phyloP scores from a whole-genome alignment of 768 basidiomycete species.

The Xerocomellus dryophilus region DNA sequence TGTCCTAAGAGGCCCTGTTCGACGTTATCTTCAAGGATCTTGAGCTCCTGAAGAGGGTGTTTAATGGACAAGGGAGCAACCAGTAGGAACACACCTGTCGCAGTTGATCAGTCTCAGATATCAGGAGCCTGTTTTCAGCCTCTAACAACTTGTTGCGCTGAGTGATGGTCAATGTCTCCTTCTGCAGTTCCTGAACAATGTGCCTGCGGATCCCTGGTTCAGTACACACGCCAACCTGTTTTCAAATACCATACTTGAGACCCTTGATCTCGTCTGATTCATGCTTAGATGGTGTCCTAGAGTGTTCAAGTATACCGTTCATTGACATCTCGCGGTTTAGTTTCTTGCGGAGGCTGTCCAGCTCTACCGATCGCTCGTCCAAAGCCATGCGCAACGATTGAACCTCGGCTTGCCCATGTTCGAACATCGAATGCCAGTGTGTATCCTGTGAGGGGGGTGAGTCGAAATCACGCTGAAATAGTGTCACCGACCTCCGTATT shows the following conservation, averaged over 20 bases:
- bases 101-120: constrained; percentile 57
- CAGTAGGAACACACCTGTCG: constrained; percentile 52
- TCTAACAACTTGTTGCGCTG: constrained; percentile 71
- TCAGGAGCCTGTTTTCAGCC: constrained; percentile 70
- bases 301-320: constrained; percentile 34
- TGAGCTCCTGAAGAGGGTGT: constrained; percentile 56
- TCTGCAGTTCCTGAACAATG: constrained; percentile 84
- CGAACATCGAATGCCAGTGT: constrained; percentile 29
- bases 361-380: constrained; percentile 45
- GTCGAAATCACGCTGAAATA: neutral
- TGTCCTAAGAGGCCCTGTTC: constrained; percentile 57
- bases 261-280: constrained; percentile 72
- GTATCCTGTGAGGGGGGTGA: constrained; percentile 18
- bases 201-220: constrained; percentile 45
- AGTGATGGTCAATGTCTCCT: constrained; percentile 62
- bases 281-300: constrained; percentile 44
- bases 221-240: neutral
- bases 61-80: neutral
- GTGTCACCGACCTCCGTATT: constrained; percentile 19
- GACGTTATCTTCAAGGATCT: constrained; percentile 70
- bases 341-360: constrained; percentile 58
- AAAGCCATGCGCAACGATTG: constrained; percentile 32
- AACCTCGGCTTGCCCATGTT: constrained; percentile 32
- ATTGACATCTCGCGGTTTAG: constrained; percentile 55
- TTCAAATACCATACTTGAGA: constrained; percentile 55